Evolutionary conservation across 2,329 filamentous ascomycete genomes (phyloP).

Genomic region (Pyricularia sp.): DNA sequence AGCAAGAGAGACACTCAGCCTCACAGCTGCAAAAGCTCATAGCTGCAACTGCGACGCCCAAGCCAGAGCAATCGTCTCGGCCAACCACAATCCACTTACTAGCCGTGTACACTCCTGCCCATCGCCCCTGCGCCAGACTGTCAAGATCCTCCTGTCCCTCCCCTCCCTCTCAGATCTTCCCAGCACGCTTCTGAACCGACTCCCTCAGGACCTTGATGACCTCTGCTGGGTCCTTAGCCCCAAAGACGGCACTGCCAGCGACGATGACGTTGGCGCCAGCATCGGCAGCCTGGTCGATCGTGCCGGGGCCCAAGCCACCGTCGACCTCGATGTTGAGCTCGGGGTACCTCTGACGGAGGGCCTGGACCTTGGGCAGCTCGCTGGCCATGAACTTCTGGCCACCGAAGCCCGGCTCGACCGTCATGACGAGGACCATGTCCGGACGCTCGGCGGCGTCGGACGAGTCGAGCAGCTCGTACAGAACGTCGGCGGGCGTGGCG

Average conservation of each 20-base stretch:
- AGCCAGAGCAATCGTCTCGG: background rate
- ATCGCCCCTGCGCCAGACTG: background rate
- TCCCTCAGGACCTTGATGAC: constrained; percentile 74
- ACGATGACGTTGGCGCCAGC: constrained; percentile 98
- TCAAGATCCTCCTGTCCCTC: background rate
- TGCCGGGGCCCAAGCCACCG: constrained; percentile 75
- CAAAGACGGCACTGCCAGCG: constrained; percentile 90
- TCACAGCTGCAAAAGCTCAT: background rate
- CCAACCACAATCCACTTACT: background rate
- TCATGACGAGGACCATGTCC: constrained; percentile 99
- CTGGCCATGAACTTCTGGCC: constrained; percentile 98
- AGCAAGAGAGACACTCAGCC: background rate
- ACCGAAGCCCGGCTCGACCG: constrained; percentile 91
- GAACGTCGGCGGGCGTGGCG: constrained; percentile 74
- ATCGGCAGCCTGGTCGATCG: constrained; percentile 86
- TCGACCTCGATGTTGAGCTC: constrained; percentile 93
- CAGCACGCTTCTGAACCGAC: constrained; percentile 53
- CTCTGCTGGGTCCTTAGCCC: constrained; percentile 73
- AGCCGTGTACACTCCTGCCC: background rate
- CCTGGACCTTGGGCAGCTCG: constrained; percentile 85
- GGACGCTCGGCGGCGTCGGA: constrained; percentile 62
- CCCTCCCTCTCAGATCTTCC: constrained; percentile 24
- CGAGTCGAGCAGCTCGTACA: constrained; percentile 79
- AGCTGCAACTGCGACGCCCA: background rate
- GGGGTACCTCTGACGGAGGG: constrained; percentile 71